phyloP scores from a whole-genome alignment of 805 yeast species.

The Pichia insulana region DNA sequence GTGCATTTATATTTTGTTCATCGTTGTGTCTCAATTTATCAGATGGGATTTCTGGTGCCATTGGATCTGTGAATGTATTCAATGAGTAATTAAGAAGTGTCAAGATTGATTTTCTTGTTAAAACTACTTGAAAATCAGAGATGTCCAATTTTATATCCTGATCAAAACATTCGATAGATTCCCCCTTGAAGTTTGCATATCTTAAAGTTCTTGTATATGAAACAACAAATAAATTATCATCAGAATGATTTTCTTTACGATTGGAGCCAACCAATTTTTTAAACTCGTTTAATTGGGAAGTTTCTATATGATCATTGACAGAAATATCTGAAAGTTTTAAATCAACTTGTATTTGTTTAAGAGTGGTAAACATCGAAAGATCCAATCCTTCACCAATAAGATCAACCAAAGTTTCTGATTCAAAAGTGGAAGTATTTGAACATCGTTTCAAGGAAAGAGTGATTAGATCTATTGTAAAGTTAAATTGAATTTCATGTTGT shows the following conservation, averaged over 20 bases:
- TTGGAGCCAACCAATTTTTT: constrained; percentile 63
- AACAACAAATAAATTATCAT: constrained; percentile 46
- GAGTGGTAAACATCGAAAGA: constrained; percentile 52
- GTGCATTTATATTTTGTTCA: constrained; percentile 48
- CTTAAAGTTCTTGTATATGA: constrained; percentile 53
- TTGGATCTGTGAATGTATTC: constrained; percentile 83
- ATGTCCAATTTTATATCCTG: constrained; percentile 65
- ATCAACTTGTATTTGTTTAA: constrained; percentile 55
- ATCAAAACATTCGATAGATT: constrained; percentile 61
- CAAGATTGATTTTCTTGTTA: constrained; percentile 70
- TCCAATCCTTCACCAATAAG: constrained; percentile 58
- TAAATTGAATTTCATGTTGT: constrained; percentile 67
- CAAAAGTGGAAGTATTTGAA: constrained; percentile 48
- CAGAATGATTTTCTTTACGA: constrained; percentile 33
- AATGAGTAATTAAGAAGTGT: constrained; percentile 72
- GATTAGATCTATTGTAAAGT: constrained; percentile 58
- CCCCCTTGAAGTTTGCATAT: constrained; percentile 43
- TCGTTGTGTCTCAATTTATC: constrained; percentile 63
- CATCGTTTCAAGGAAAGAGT: constrained; percentile 60
- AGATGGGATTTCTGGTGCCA: constrained; percentile 58
- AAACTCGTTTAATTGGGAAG: constrained; percentile 51
- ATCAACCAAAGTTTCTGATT: constrained; percentile 62
- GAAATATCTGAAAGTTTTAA: constrained; percentile 56
- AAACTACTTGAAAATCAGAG: constrained; percentile 67
- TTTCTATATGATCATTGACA: constrained; percentile 68